Conservation (phyloP, 2,329 filamentous ascomycete genomes). For the Xylariaceae sp. region DNA sequence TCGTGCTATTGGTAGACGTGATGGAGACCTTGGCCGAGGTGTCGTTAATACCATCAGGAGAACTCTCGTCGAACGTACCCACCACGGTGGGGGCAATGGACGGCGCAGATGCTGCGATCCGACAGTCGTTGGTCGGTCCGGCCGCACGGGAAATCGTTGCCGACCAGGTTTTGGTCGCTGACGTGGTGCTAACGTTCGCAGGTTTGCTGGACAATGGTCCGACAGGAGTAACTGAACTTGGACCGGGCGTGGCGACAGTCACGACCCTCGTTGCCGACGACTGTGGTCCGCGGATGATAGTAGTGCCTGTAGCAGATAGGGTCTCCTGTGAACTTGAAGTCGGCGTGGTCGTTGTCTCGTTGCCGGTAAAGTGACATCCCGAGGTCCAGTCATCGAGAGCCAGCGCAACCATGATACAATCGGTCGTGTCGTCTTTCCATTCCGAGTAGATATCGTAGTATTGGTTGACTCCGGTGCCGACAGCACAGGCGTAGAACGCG, state of each 20-base stretch:
- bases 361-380: conserved; percentile 15
- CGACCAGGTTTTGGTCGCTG: conserved; percentile 1
- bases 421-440: conserved; percentile 20
- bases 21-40: conserved; percentile 22
- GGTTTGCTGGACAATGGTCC: conserved; percentile 10
- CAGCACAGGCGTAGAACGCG: conserved; percentile 28
- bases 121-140: conserved; percentile 19
- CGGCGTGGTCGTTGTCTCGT: background rate
- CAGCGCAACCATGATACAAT: conserved; percentile 24
- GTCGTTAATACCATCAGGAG: conserved; percentile 15
- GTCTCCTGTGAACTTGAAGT: background rate
- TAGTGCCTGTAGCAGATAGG: background rate
- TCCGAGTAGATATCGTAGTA: conserved; percentile 28
- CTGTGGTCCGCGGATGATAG: conserved; percentile 1
- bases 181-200: conserved; percentile 1
- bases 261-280: conserved; percentile 1
- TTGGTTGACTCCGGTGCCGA: conserved; percentile 14
- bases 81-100: conserved; percentile 27
- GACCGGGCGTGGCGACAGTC: conserved; percentile 1
- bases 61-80: conserved; percentile 18
- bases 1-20: conserved; percentile 22
- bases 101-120: conserved; percentile 24
- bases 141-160: background rate
- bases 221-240: conserved; percentile 7
- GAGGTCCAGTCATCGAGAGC: conserved; percentile 21